Base-by-base conservation (phyloP, 805 yeast genomes). In the Saccharomycopsis fodiens region DNA sequence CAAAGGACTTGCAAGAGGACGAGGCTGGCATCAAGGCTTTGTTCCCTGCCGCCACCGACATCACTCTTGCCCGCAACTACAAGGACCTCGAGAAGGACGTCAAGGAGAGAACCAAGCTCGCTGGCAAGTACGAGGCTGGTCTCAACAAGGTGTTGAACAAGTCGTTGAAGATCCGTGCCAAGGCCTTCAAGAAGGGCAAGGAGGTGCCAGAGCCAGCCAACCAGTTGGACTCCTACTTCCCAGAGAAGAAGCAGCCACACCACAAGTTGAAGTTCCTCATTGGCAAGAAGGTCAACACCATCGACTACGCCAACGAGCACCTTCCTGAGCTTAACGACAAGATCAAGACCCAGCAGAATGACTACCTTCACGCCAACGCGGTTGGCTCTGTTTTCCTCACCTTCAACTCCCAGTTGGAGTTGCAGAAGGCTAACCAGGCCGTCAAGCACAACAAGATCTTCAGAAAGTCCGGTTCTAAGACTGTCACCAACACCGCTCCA, bases 351-450 rank as follows among this genome's bases (percentile, higher is more conserved):
- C 63, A 68, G 41, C 96, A 86, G 63, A 57, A 61, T 15, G 63
- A 68, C 32, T 73, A 76, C 62, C 72, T 72, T 41, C 63, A 72
- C 5, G 70, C 70, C 50, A 68, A 75, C 3, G 73, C 73, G 56
- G 60, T 73, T 35, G 79, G 83, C 3, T 76, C 95, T 32, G 91
- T 81, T 4, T 86, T 88, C 57, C 62, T 88, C 46, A 87, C 85
- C 58, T 91, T 93, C 63, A 74, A 83, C 42, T 72, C 85, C 50
- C 96, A 88, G 63, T 73, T 83, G 50, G 95, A 89, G 60, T 82
- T 93, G 46, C 97, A 89, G 64, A 73, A 79, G 54, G 95, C 96
- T 40, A 84, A 72, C 63, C 97, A 91, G 66, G 80, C 86, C n/a
- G 64, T 82, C 52, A 81, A 82, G 30, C 74, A 72, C 53, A 72